These are phyloP conservation scores for Ogataea zsoltii DNA, from an alignment of 805 yeast genomes.

Conservation along the genomic window DNA sequence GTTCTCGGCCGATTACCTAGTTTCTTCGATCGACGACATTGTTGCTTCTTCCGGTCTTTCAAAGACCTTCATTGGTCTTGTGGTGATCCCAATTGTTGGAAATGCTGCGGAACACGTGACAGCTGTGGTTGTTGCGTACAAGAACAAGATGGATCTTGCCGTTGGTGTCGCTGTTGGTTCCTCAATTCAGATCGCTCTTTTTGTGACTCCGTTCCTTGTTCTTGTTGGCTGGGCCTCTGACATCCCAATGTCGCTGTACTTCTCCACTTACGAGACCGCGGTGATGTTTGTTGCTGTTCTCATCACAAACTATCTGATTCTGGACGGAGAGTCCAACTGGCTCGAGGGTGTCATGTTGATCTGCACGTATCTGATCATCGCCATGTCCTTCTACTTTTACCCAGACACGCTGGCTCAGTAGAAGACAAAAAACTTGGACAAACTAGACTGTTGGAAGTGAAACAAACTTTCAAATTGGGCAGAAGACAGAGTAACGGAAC, in stretches of 20 bases:
- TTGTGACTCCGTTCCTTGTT: constrained; percentile 95
- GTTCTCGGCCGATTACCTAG: constrained; percentile 89
- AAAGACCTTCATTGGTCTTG: constrained; percentile 92
- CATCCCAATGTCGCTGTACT: constrained; percentile 89
- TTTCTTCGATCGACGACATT: constrained; percentile 88
- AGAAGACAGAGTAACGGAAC: too few species aligned
- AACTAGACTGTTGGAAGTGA: too few species aligned
- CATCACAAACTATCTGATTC: constrained; percentile 79
- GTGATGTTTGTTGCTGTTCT: constrained; percentile 88
- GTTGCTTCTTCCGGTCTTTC: constrained; percentile 84
- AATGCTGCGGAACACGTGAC: constrained; percentile 99
- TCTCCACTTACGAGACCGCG: constrained; percentile 92
- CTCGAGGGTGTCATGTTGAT: constrained; percentile 92
- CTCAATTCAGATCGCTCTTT: constrained; percentile 90
- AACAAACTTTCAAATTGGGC: too few species aligned
- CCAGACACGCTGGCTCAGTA: constrained; percentile 54
- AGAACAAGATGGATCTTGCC: constrained; percentile 96
- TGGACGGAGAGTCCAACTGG: constrained; percentile 97
- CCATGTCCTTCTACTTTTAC: constrained; percentile 85
- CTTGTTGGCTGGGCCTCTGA: constrained; percentile 89
- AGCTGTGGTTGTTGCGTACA: constrained; percentile 90
- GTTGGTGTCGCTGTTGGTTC: constrained; percentile 97
- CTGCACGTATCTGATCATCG: constrained; percentile 82
- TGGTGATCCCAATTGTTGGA: constrained; percentile 94
- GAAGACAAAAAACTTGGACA: not conserved